These are phyloP conservation scores for Arthrinium puccinioides DNA, from an alignment of 2,329 filamentous ascomycete species.

Conservation along the genomic window DNA sequence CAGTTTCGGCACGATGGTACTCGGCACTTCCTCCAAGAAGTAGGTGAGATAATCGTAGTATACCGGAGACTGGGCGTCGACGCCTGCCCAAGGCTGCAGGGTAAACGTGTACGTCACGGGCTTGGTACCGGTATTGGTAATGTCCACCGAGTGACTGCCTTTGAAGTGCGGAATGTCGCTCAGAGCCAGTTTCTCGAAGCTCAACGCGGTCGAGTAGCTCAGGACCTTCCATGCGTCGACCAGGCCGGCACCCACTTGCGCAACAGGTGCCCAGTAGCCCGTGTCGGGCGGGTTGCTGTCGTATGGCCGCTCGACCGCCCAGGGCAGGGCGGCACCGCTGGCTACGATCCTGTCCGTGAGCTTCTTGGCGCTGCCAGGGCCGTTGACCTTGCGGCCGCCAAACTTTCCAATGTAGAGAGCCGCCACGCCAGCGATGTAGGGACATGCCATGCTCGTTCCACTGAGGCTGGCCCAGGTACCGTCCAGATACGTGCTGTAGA, in stretches of 20 bases:
- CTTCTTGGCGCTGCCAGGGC: constrained; percentile 17
- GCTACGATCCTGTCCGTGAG: constrained; percentile 21
- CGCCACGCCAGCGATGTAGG: constrained; percentile 33
- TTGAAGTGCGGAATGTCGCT: constrained; percentile 33
- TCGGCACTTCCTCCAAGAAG: constrained; percentile 8
- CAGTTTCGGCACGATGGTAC: constrained; percentile 8
- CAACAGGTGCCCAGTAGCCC: background rate
- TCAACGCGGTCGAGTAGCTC: constrained; percentile 24
- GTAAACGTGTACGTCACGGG: constrained; percentile 22
- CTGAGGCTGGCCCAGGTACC: constrained; percentile 26
- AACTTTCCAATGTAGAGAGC: constrained; percentile 23
- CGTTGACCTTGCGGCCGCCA: constrained; percentile 20
- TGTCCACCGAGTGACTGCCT: constrained; percentile 9
- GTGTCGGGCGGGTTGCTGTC: constrained; percentile 2
- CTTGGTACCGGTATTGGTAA: constrained; percentile 27
- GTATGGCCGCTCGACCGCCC: constrained; percentile 12
- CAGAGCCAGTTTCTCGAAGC: constrained; percentile 29
- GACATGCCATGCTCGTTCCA: constrained; percentile 40
- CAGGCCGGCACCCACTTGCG: constrained; percentile 25
- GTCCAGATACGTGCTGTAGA: constrained; percentile 33
- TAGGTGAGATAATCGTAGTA: constrained; percentile 10
- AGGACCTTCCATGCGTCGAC: constrained; percentile 31
- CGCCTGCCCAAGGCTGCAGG: constrained; percentile 22
- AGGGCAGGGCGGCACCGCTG: constrained; percentile 16
- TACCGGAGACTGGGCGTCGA: constrained; percentile 16